Percentiles rank a stretch among this genome's conserved stretches.
phyloP scores from a whole-genome alignment of 441 rosid species.

The Brassica hybrid region DNA sequence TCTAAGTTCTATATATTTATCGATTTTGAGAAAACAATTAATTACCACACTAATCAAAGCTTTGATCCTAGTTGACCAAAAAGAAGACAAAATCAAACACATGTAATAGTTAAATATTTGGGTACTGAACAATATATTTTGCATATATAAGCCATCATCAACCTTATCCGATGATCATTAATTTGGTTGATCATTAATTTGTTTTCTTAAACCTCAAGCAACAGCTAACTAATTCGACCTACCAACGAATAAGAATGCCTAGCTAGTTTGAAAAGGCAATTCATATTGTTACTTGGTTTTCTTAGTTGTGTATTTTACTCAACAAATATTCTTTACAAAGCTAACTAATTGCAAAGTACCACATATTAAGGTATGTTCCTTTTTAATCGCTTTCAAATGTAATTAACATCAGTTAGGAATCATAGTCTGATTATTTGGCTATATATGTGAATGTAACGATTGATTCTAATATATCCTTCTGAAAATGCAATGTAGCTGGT shows the following conservation, averaged over 20 bases:
- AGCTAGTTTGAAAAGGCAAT: neutral
- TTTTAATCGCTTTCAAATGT: neutral
- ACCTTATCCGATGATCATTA: slow-evolving; percentile 24
- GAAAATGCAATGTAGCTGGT: neutral
- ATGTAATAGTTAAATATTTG: neutral
- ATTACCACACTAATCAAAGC: neutral
- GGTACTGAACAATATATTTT: neutral
- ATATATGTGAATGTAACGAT: neutral
- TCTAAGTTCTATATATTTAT: no score
- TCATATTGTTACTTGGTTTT: neutral
- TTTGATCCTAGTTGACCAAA: neutral
- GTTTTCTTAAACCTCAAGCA: slow-evolving; percentile 27
- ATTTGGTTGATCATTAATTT: neutral
- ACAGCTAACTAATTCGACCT: slow-evolving; percentile 28
- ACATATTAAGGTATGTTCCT: neutral
- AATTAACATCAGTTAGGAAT: neutral
- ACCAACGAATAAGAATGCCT: slow-evolving; percentile 38
- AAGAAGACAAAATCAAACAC: neutral
- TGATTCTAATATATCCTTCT: neutral
- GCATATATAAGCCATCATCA: slow-evolving; percentile 3
- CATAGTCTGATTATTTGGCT: neutral
- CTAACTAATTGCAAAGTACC: neutral
- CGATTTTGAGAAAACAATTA: slow-evolving; percentile 7
- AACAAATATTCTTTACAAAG: slow-evolving; percentile 17
- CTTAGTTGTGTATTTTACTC: slow-evolving; percentile 1